phyloP scores from a whole-genome alignment of 177 flowering plant genomes.

The Vitis hybrid region DNA sequence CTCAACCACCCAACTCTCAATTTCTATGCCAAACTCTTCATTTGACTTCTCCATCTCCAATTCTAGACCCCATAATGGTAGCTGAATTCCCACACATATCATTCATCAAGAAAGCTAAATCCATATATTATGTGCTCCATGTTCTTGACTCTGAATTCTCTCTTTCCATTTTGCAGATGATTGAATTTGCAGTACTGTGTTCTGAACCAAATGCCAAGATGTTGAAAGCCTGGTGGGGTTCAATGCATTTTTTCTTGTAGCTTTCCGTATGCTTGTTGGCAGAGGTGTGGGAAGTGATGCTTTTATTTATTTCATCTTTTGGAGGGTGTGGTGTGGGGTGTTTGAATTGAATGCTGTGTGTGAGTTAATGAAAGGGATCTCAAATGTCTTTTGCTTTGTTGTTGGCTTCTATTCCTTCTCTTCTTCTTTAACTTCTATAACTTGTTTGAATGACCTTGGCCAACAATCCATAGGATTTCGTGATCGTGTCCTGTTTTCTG shows the following conservation, averaged over 20 bases:
- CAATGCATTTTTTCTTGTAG: background rate
- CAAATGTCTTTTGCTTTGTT: background rate
- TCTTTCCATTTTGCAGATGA: too few species aligned
- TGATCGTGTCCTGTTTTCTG: background rate
- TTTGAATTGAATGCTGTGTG: constrained; percentile 1
- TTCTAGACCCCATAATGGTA: constrained; percentile 43
- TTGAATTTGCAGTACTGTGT: too few species aligned
- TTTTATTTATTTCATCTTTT: background rate
- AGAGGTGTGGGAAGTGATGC: background rate
- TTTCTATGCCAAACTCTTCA: constrained; percentile 59
- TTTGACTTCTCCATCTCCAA: constrained; percentile 48
- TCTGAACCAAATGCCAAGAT: too few species aligned
- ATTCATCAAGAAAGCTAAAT: too few species aligned
- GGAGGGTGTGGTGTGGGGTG: too few species aligned
- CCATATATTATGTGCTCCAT: too few species aligned
- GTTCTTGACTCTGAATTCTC: too few species aligned
- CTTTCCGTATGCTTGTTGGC: background rate
- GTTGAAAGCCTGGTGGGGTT: background rate
- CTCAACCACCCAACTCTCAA: constrained; percentile 69
- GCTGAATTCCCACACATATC: background rate
- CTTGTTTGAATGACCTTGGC: constrained; percentile 8
- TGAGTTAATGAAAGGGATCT: background rate
- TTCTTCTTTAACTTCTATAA: constrained; percentile 1
- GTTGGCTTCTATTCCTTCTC: background rate
- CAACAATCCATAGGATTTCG: background rate